A percentile compares a stretch with the other conserved stretches of the same genome.
phyloP scores from a whole-genome alignment of 2,329 filamentous ascomycete species.

The Septoria linicola region DNA sequence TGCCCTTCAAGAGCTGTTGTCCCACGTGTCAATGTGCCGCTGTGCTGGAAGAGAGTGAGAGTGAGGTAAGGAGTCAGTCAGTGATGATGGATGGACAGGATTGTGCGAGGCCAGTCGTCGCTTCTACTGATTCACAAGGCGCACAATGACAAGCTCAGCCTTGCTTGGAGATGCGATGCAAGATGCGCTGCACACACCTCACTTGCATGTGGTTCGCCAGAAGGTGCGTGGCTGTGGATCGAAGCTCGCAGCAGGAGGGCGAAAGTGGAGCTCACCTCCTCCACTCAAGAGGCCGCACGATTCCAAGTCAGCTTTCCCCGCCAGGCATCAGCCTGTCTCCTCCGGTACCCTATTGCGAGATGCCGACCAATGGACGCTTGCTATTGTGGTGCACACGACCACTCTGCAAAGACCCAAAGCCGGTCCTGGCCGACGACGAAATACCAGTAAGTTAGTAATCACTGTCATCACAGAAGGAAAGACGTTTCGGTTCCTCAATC shows the following conservation, averaged over 20 bases:
- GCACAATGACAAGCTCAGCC: conserved; percentile 2
- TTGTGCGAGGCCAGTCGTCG: no score
- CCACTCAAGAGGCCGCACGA: no score
- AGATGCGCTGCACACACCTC: no score
- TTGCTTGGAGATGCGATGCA: not conserved
- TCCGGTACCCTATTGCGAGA: not conserved
- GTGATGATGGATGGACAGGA: not conserved
- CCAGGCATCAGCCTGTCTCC: conserved; percentile 1
- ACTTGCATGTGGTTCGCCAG: no score
- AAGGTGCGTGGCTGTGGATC: not conserved
- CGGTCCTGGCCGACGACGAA: not conserved
- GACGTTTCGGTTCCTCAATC: not conserved
- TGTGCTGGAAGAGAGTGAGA: not conserved
- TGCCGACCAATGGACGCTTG: not conserved
- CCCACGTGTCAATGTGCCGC: not conserved
- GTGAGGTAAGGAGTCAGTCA: not conserved
- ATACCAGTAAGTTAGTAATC: no score
- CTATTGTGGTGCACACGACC: no score
- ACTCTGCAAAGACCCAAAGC: no score
- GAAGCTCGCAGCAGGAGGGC: no score
- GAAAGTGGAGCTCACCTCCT: no score
- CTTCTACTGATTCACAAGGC: not conserved
- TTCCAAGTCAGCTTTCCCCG: not conserved
- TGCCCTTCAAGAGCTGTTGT: no score
- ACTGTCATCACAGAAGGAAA: not conserved